Evolutionary conservation across 805 yeast species (phyloP).

Genomic region (Clavispora carvajalis): DNA sequence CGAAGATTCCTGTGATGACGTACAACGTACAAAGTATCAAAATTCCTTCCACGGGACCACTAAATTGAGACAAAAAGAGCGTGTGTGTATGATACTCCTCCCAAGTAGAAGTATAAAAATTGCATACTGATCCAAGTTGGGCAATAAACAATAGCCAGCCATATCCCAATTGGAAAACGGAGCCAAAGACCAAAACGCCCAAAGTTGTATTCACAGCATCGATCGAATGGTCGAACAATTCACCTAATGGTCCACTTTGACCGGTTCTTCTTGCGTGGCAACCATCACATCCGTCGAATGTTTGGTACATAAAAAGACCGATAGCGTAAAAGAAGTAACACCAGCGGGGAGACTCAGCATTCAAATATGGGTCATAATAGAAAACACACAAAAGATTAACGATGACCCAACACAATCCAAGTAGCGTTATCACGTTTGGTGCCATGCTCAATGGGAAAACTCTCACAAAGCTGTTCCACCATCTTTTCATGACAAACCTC

Average conservation of each 20-base stretch:
- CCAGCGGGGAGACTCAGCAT: constrained; percentile 64
- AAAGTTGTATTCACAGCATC: constrained; percentile 74
- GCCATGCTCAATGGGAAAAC: constrained; percentile 86
- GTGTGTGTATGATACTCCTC: constrained; percentile 91
- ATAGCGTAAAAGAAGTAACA: constrained; percentile 70
- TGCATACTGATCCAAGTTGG: constrained; percentile 70
- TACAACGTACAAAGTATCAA: constrained; percentile 54
- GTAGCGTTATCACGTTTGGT: constrained; percentile 82
- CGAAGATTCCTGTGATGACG: constrained; percentile 58
- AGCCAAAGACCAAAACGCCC: constrained; percentile 66
- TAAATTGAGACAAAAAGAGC: constrained; percentile 67
- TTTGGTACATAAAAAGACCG: constrained; percentile 85
- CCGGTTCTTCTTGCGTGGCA: constrained; percentile 93
- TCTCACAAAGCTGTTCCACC: constrained; percentile 69
- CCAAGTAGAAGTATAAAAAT: constrained; percentile 90
- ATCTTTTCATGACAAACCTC: constrained; percentile 69
- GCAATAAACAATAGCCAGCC: constrained; percentile 55
- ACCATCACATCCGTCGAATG: constrained; percentile 96
- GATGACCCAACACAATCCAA: constrained; percentile 70
- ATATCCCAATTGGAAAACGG: constrained; percentile 74
- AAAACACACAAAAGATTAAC: constrained; percentile 60
- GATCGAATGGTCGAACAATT: constrained; percentile 84
- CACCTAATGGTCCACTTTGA: constrained; percentile 93
- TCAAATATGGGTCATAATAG: constrained; percentile 65
- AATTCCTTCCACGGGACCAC: constrained; percentile 96